Base-by-base conservation (phyloP, 1,284 basidiomycete genomes). In the Clitocybe nebularis region DNA sequence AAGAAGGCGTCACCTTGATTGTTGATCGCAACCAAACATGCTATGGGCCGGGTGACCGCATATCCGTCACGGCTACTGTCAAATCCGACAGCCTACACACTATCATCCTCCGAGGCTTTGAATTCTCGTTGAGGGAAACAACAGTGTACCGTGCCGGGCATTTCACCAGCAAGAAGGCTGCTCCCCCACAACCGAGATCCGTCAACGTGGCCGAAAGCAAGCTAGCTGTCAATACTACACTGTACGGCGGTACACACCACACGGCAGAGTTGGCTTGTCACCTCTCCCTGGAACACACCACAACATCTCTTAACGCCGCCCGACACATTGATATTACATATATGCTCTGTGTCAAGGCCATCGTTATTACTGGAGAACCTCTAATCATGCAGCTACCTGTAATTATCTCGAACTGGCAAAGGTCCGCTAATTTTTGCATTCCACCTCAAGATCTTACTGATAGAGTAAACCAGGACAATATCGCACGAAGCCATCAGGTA, bases 301-400 rank as follows among this genome's bases (percentile, higher is more conserved):
- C 83, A 13, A 82, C 86, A 11, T 84, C 88, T 2, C 68, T 91
- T 47, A 85, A 79, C 40, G 75, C 84, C 11, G 90, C 88, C 5
- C 70, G 84, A 49, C 80, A 87, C 53, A 84, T 93, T 43, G 86
- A 90, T 58, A 81, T 93, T 40, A 83, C 78, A 1, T 93, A 93
- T 61, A 72, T 79, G 36, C 68, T 93, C 33, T 72, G 71, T 28
- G 81, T 91, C 42, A 87, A 82, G 60, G 89, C 89, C 2, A 69
- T 87, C 33, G 74, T 89, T 63, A 85, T 81, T 14, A 75, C 76
- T 4, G 79, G 79, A 4, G 71, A 77, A 43, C 77, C 79, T 44
- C 58, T 90, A 7, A 66, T 75, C 21, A 76, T 89, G 67, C 81
- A 85, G 35, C 65, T 93, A 29, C 84, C 87, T 14, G 72, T 89